phyloP scores from a whole-genome alignment of 2,329 filamentous ascomycete species.

The Cladosporium austrohemisphaericum region DNA sequence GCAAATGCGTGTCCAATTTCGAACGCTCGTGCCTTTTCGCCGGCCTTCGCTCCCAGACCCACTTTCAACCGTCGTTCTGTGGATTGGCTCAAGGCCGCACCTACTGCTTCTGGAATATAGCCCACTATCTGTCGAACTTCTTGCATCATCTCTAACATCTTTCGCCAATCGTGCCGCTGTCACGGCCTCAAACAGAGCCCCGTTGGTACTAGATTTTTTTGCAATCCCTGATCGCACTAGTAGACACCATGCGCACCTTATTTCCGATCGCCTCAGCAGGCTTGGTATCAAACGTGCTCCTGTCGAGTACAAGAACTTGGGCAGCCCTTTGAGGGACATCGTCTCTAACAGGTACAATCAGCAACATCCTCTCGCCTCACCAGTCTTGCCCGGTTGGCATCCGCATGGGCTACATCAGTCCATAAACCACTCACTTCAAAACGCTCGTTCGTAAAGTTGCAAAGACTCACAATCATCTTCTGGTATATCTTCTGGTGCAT shows the following conservation, averaged over 20 bases:
- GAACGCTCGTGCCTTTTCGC: conserved; percentile 9
- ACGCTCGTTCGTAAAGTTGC: no score
- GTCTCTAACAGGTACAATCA: no score
- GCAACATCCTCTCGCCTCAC: no score
- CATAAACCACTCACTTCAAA: no score
- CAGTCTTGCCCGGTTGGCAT: no score
- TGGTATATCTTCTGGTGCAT: not conserved
- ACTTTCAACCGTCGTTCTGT: conserved; percentile 7
- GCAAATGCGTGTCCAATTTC: not conserved
- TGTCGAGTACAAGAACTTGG: not conserved
- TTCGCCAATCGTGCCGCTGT: no score
- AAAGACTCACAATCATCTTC: not conserved
- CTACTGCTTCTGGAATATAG: not conserved
- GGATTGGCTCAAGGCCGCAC: not conserved
- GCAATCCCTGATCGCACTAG: conserved; percentile 2
- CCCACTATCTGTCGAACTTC: not conserved
- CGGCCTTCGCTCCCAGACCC: not conserved
- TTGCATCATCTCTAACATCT: conserved; percentile 3
- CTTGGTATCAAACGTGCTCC: not conserved
- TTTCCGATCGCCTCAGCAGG: conserved; percentile 2
- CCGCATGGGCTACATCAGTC: not conserved
- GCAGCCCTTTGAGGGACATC: not conserved
- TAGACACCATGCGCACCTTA: not conserved
- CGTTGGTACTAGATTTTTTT: conserved; percentile 2
- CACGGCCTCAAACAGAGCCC: no score